Conservation (phyloP, 371 early-diverging fungal species). For the Rhizopus arrhizus region DNA sequence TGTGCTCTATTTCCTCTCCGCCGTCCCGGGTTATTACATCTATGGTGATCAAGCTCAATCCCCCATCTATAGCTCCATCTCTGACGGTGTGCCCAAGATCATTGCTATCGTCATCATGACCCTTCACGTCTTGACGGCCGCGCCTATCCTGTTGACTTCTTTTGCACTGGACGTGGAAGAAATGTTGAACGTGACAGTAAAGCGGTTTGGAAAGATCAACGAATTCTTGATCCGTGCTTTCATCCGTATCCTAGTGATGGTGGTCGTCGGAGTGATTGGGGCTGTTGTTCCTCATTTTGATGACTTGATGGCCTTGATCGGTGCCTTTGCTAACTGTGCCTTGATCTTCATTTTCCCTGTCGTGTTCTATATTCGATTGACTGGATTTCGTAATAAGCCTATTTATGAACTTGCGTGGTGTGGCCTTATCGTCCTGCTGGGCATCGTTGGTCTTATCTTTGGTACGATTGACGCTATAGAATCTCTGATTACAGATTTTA, state of each 20-base stretch:
- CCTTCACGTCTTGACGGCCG: conserved; percentile 80
- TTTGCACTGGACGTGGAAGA: conserved; percentile 76
- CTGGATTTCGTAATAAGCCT: conserved; percentile 63
- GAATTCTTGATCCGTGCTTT: conserved; percentile 62
- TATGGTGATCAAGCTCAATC: conserved; percentile 74
- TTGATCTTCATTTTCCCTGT: conserved; percentile 86
- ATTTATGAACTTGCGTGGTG: conserved; percentile 62
- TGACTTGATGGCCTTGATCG: conserved; percentile 82
- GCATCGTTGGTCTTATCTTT: conserved; percentile 73
- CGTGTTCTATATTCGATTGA: conserved; percentile 74
- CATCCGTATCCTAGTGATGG: conserved; percentile 58
- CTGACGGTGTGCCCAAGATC: conserved; percentile 61
- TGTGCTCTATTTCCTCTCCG: conserved; percentile 73
- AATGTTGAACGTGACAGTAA: conserved; percentile 60
- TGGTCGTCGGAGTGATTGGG: conserved; percentile 61
- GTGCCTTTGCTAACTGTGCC: conserved; percentile 76
- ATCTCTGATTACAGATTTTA: conserved; percentile 18
- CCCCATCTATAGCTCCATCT: conserved; percentile 77
- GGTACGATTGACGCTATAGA: conserved; percentile 40
- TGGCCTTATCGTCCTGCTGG: conserved; percentile 60
- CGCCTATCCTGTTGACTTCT: conserved; percentile 80
- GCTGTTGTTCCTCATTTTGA: conserved; percentile 81
- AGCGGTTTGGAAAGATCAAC: conserved; percentile 47
- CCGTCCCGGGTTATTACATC: conserved; percentile 79
- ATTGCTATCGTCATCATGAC: conserved; percentile 78